Evolutionary conservation across 768 basidiomycete species (phyloP).

Genomic region (Xerocomus brunneocitrinus): DNA sequence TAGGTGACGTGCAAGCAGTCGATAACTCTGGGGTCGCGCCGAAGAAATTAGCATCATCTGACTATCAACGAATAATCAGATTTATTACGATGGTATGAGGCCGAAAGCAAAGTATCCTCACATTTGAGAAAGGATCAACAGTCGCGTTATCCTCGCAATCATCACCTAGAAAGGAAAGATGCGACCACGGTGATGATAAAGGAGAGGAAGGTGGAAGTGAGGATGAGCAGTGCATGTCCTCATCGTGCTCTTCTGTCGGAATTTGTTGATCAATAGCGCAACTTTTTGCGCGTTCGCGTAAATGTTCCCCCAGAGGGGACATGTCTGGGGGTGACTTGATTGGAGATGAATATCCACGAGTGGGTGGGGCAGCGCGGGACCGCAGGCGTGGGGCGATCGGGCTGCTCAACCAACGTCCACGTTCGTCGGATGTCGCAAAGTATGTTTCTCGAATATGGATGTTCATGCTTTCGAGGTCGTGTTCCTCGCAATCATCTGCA

Average conservation of each 20-base stretch:
- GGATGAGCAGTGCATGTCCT: constrained; percentile 20
- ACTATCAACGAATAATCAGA: constrained; percentile 10
- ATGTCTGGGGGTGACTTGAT: constrained; percentile 8
- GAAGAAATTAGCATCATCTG: constrained; percentile 4
- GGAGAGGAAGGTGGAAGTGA: constrained; percentile 41
- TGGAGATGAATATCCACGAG: constrained; percentile 23
- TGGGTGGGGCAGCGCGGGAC: constrained; percentile 10
- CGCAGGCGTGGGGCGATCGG: constrained; percentile 33
- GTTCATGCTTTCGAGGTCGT: constrained; percentile 31
- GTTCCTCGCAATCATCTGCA: constrained; percentile 23
- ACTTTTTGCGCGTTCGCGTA: background rate
- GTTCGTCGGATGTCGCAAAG: constrained; percentile 54
- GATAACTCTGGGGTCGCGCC: constrained; percentile 8
- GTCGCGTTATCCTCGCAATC: constrained; percentile 9
- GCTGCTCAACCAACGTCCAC: constrained; percentile 55
- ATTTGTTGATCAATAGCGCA: background rate
- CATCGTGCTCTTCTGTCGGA: constrained; percentile 10
- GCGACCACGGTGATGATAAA: constrained; percentile 39
- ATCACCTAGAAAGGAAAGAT: constrained; percentile 32
- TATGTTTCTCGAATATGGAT: constrained; percentile 44
- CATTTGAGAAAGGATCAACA: constrained; percentile 26
- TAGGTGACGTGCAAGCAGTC: constrained; percentile 7
- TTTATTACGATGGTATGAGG: background rate
- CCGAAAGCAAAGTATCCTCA: constrained; percentile 18
- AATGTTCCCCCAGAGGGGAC: constrained; percentile 3